These are phyloP conservation scores for Rhinocladiella similis DNA, from an alignment of 2,329 filamentous ascomycete species.

Conservation along the genomic window DNA sequence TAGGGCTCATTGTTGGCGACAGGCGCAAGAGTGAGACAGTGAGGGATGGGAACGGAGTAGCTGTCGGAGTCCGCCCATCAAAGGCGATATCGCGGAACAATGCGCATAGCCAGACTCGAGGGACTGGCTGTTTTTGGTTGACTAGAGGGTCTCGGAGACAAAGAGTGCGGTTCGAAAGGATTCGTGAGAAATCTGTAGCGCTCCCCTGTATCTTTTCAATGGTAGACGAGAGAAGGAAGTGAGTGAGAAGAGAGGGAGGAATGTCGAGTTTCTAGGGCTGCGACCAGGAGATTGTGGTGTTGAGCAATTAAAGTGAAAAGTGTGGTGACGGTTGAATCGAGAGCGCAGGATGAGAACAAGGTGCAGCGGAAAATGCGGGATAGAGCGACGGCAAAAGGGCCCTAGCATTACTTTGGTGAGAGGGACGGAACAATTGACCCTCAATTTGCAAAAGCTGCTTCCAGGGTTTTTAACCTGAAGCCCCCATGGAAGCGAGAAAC, in stretches of 20 bases:
- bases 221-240: not conserved
- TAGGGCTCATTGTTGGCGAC: conserved; percentile 23
- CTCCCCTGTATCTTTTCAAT: too few relatives aligned
- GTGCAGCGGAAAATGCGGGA: too few relatives aligned
- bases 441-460: too few relatives aligned
- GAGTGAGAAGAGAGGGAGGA: not conserved
- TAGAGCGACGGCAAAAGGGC: too few relatives aligned
- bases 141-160: not conserved
- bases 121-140: not conserved
- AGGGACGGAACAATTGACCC: too few relatives aligned
- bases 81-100: conserved; percentile 3
- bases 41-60: not conserved
- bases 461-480: too few relatives aligned
- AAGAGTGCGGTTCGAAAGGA: not conserved
- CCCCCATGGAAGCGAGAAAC: too few relatives aligned
- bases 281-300: not conserved
- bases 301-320: not conserved
- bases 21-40: not conserved
- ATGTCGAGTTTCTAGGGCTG: not conserved
- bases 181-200: not conserved
- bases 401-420: too few relatives aligned
- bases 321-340: too few relatives aligned
- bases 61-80: conserved; percentile 14
- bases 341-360: too few relatives aligned
- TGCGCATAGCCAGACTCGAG: not conserved